Evolutionary conservation across 2,329 filamentous ascomycete species (phyloP).

Genomic region (Ascochyta clinopodiicola): DNA sequence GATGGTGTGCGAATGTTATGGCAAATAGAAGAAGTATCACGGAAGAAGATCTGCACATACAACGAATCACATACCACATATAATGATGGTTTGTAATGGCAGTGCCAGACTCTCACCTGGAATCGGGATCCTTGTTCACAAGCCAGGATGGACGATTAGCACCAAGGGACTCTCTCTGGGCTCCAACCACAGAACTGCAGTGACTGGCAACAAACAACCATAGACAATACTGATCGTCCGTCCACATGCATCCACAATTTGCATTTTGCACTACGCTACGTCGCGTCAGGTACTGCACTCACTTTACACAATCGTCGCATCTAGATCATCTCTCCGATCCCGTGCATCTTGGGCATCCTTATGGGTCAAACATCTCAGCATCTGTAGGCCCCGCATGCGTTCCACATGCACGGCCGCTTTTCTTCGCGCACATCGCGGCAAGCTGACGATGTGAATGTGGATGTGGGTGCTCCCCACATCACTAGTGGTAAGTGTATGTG

Average conservation of each 20-base stretch:
- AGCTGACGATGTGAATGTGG: constrained; percentile 11
- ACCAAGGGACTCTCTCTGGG: background rate
- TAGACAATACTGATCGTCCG: background rate
- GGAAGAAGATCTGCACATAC: constrained; percentile 15
- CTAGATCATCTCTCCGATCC: background rate
- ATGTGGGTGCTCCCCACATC: constrained; percentile 13
- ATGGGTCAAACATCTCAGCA: background rate
- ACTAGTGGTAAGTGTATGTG: constrained; percentile 7
- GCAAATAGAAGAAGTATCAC: background rate
- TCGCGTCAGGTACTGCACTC: background rate
- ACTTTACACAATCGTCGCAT: background rate
- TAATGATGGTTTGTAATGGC: constrained; percentile 5
- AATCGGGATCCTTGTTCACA: background rate
- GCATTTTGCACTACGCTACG: background rate
- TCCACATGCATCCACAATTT: background rate
- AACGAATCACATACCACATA: constrained; percentile 15
- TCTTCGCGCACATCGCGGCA: background rate
- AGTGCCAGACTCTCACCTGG: background rate
- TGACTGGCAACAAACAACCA: background rate
- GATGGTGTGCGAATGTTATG: background rate
- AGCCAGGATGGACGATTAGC: background rate
- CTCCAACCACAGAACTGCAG: background rate
- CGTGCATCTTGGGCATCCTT: background rate
- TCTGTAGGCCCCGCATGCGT: background rate
- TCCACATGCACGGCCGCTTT: background rate